Evolutionary conservation across 1,284 basidiomycete genomes (phyloP), one percentile per base, ranked within the genome.

Genomic region (Cutaneotrichosporon dermatis): DNA sequence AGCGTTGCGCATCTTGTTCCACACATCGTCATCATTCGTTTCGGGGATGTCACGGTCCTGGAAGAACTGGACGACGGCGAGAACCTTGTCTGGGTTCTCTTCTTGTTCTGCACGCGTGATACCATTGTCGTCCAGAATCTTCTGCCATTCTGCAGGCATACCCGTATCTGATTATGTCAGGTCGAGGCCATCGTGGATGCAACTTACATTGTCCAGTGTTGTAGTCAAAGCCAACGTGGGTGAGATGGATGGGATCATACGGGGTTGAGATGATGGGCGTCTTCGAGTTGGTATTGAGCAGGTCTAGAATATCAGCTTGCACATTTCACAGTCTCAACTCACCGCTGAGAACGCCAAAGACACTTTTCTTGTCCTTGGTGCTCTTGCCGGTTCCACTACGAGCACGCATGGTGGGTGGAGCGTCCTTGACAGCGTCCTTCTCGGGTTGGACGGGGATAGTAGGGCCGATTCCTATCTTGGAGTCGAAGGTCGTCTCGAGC

Each of bases 201-300:
- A 8, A 72, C 76, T 69, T 58, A 79, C 78, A 99, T 80, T 99
- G 94, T 60, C 96, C 96, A 0, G 95, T 99, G 62, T 92, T 94
- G 39, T 92, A 92, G 80, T 99, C 97, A 85, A 98, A 99, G 63
- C 95, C 96, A 74, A 99, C 96, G 74, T 99, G 96, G 0, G 95
- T 99, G 67, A 99, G 87, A 80, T 99, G 96, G 43, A 99, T 94
- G n/a, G 96, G 96, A 78, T 99, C 96, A 76, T 97, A 99, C 0
- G 83, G 95, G 3, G 92, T 96, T 67, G 90, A 94, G 80, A 99
- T 99, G 79, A 96, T 92, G 15, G 88, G 88, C 45, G 53, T 58
- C 57, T 64, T 64, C 48, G 53, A 50, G 59, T 85, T 83, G 53
- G 84, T 83, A 51, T 84, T 83, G 73, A 94, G 85, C 66, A 94